Evolutionary conservation across 371 early-diverging fungal genomes (phyloP).

Genomic region (Syncephalis fuscata): DNA sequence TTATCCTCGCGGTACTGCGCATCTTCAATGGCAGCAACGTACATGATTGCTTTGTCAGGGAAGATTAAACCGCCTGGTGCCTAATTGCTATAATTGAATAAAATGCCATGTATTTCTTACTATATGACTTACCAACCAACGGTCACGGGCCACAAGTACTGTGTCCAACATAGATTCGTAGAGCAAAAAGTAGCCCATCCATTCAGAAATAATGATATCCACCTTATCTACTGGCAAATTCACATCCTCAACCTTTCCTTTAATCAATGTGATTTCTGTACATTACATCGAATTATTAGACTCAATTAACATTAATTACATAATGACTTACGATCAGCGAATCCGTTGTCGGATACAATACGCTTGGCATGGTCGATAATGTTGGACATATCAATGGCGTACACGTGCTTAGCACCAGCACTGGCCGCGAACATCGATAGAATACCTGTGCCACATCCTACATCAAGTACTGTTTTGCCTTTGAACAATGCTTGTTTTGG

Average conservation of each 20-base stretch:
- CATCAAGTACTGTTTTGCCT: constrained; percentile 94
- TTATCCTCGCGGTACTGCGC: constrained; percentile 87
- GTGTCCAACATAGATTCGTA: constrained; percentile 98
- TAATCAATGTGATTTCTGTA: constrained; percentile 55
- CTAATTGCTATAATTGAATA: too few species aligned
- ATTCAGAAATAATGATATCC: constrained; percentile 93
- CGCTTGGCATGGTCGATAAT: constrained; percentile 85
- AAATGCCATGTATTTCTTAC: too few species aligned
- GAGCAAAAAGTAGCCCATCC: constrained; percentile 98
- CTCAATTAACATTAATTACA: background rate
- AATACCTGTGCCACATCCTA: constrained; percentile 96
- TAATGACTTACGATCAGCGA: constrained; percentile 39
- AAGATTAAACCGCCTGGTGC: constrained; percentile 67
- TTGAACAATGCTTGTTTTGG: constrained; percentile 89
- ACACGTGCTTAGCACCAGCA: constrained; percentile 86
- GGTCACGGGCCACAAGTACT: constrained; percentile 88
- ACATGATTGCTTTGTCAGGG: constrained; percentile 85
- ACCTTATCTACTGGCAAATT: constrained; percentile 76
- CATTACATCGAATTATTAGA: background rate
- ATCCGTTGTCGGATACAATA: constrained; percentile 78
- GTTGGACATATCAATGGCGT: constrained; percentile 91
- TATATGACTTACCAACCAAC: constrained; percentile 45
- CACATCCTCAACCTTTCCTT: constrained; percentile 95
- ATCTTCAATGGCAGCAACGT: constrained; percentile 85
- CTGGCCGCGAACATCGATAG: constrained; percentile 97